Percentiles rank a stretch among this genome's conserved stretches.
Evolutionary conservation across 2,329 filamentous ascomycete species (phyloP).

Genomic region (Colletotrichum sp.): DNA sequence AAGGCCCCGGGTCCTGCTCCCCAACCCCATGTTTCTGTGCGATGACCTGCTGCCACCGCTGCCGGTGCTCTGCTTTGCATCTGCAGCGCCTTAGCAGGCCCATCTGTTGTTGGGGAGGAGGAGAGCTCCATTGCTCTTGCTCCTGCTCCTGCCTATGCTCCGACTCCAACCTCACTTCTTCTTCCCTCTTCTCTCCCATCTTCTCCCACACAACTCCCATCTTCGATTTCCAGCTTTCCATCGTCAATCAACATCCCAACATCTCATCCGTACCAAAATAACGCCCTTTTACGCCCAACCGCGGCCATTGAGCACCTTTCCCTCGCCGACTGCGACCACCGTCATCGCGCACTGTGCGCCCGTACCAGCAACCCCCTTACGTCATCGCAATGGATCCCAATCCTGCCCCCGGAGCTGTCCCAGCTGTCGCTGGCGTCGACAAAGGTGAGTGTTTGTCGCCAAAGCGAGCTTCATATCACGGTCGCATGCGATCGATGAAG

Average conservation of each 20-base stretch:
- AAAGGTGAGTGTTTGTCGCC: constrained; percentile 30
- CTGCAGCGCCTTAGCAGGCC: neutral
- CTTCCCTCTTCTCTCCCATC: constrained; percentile 12
- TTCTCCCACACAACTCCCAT: neutral
- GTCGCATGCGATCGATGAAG: neutral
- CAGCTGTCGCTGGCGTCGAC: constrained; percentile 27
- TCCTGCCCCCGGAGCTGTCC: constrained; percentile 20
- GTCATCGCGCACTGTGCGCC: constrained; percentile 12
- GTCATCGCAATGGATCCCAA: constrained; percentile 40
- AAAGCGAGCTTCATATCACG: neutral
- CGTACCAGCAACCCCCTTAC: constrained; percentile 24
- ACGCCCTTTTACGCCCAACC: neutral
- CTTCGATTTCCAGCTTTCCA: neutral
- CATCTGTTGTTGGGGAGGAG: neutral
- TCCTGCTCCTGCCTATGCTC: neutral
- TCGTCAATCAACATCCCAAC: neutral
- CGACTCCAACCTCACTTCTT: constrained; percentile 21
- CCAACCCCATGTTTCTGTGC: constrained; percentile 18
- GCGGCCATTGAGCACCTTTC: constrained; percentile 9
- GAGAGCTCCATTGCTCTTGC: neutral
- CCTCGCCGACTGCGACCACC: neutral
- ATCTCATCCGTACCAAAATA: neutral
- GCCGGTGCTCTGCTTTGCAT: neutral
- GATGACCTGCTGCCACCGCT: constrained; percentile 13
- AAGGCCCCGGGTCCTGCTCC: neutral